Percentiles rank a stretch among this genome's conserved stretches.
phyloP scores from a whole-genome alignment of 768 basidiomycete genomes.

The Porphyrellus cyaneotinctus region DNA sequence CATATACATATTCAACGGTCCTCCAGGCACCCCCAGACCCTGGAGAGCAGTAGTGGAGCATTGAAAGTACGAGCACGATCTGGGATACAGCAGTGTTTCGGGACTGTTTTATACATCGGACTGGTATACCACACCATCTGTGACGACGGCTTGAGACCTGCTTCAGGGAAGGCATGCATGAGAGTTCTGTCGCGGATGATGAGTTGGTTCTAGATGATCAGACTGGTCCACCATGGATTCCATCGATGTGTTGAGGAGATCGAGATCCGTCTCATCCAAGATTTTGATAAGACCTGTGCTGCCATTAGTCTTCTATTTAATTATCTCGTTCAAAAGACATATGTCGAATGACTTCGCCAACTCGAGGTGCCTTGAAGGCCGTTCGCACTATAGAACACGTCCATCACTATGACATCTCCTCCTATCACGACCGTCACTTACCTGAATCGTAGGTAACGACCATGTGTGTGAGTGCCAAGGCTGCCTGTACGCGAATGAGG shows the following conservation, averaged over 20 bases:
- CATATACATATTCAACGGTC: too few relatives aligned
- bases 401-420: neutral
- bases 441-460: slow-evolving; percentile 60
- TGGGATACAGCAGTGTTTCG: too few relatives aligned
- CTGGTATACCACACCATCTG: slow-evolving; percentile 79
- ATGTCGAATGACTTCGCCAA: slow-evolving; percentile 88
- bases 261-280: slow-evolving; percentile 87
- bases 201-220: slow-evolving; percentile 79
- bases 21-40: too few relatives aligned
- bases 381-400: slow-evolving; percentile 48
- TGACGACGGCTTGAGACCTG: slow-evolving; percentile 72
- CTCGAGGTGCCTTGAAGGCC: slow-evolving; percentile 68
- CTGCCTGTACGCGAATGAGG: slow-evolving; percentile 81
- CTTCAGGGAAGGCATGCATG: slow-evolving; percentile 73
- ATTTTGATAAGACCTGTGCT: slow-evolving; percentile 74
- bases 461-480: slow-evolving; percentile 75
- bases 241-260: slow-evolving; percentile 78
- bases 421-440: slow-evolving; percentile 34
- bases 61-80: too few relatives aligned
- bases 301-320: neutral
- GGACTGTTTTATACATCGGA: slow-evolving; percentile 88
- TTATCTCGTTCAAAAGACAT: slow-evolving; percentile 6
- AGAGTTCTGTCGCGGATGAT: slow-evolving; percentile 77
- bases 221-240: slow-evolving; percentile 83
- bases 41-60: too few relatives aligned